Evolutionary conservation across 768 basidiomycete genomes (phyloP).

Genomic region (Pulveroboletus ravenelii): DNA sequence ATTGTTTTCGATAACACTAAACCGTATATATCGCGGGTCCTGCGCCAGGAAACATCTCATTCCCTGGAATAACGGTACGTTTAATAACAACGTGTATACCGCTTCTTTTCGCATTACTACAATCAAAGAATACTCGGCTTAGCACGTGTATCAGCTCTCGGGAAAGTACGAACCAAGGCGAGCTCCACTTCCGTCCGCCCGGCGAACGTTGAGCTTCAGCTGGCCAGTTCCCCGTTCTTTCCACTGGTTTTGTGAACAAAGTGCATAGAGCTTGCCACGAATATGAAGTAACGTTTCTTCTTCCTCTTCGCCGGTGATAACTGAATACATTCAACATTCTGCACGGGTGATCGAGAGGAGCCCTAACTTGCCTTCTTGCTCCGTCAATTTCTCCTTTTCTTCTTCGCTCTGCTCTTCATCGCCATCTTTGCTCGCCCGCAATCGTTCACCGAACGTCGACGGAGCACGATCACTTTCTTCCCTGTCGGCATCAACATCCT

Average conservation of each 20-base stretch:
- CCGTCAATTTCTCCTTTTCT: conserved; percentile 44
- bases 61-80: conserved; percentile 71
- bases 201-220: conserved; percentile 64
- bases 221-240: conserved; percentile 73
- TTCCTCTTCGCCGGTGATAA: conserved; percentile 77
- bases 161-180: conserved; percentile 48
- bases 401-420: conserved; percentile 48
- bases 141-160: conserved; percentile 1
- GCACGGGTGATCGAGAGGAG: background rate
- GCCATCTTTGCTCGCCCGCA: conserved; percentile 59
- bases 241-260: conserved; percentile 60
- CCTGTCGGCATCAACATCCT: conserved; percentile 37
- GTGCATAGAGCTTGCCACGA: conserved; percentile 67
- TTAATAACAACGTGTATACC: conserved; percentile 68
- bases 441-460: conserved; percentile 56
- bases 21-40: conserved; percentile 74
- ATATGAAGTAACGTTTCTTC: conserved; percentile 74
- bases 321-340: conserved; percentile 31
- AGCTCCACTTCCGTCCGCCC: conserved; percentile 60
- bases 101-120: conserved; percentile 86
- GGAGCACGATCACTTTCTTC: conserved; percentile 31
- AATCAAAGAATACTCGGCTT: conserved; percentile 1
- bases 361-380: conserved; percentile 57
- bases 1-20: conserved; percentile 65
- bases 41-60: conserved; percentile 71